Percentiles rank a stretch among this genome's conserved stretches.
Evolutionary conservation across 2,329 filamentous ascomycete genomes (phyloP).

Genomic region (Botrytis squamosa): DNA sequence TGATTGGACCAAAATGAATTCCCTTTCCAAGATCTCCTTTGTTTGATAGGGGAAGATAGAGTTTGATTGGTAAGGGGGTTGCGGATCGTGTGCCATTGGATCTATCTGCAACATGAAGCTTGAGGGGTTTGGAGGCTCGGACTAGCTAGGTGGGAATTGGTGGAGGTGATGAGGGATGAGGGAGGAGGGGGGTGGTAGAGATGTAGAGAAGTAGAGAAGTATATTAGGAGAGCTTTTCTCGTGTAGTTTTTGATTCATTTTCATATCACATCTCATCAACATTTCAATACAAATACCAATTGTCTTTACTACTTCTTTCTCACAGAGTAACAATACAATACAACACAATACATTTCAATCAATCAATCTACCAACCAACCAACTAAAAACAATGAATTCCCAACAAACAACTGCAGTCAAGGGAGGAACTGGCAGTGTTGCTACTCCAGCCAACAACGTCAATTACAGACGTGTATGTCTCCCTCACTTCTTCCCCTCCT

Average conservation of each 20-base stretch:
- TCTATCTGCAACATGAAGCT: not conserved
- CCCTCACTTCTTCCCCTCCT: not conserved
- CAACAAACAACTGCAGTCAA: conserved; percentile 27
- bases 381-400: not conserved
- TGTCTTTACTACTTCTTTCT: not conserved
- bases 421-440: conserved; percentile 27
- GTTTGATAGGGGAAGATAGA: not conserved
- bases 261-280: rapidly evolving
- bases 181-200: too few species aligned
- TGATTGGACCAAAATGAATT: not conserved
- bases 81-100: conserved; percentile 2
- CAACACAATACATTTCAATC: not conserved
- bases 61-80: not conserved
- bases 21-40: not conserved
- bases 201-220: not conserved
- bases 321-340: not conserved
- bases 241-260: rapidly evolving
- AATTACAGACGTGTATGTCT: conserved; percentile 28
- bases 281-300: not conserved
- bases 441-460: conserved; percentile 34
- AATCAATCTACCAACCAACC: not conserved
- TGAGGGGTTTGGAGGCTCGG: not conserved
- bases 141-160: not conserved
- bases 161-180: not conserved
- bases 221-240: conserved; percentile 9